A percentile compares a stretch with the other conserved stretches of the same genome.
phyloP scores from a whole-genome alignment of 768 basidiomycete genomes.

The Paxillus rubicundulus region DNA sequence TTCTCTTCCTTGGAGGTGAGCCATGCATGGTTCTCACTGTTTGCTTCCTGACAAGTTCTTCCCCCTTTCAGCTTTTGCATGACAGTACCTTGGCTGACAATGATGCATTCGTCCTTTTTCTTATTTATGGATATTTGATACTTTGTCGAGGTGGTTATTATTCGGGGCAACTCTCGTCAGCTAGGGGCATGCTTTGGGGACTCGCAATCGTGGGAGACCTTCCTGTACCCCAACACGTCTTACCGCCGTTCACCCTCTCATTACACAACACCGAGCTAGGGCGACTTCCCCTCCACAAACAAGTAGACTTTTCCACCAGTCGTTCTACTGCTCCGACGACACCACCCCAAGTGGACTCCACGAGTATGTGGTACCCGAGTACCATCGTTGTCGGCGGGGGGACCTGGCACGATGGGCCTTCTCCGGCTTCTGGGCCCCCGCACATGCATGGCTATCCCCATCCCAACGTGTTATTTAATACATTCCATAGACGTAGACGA shows the following conservation, averaged over 20 bases:
- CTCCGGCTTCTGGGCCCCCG: neutral
- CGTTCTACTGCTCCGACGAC: neutral
- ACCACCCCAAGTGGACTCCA: neutral
- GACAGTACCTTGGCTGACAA: too few species aligned
- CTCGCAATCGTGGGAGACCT: constrained; percentile 70
- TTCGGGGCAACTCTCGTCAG: constrained; percentile 49
- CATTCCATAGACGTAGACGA: constrained; percentile 24
- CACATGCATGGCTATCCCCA: constrained; percentile 1
- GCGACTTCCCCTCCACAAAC: constrained; percentile 45
- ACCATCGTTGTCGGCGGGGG: constrained; percentile 4
- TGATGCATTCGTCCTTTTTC: too few species aligned
- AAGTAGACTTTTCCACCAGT: constrained; percentile 14
- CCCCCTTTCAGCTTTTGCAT: too few species aligned
- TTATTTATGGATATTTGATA: neutral
- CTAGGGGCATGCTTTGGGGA: constrained; percentile 72
- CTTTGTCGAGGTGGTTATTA: constrained; percentile 42
- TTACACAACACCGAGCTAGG: constrained; percentile 59
- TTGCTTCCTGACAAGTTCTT: too few species aligned
- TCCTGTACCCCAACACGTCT: constrained; percentile 43
- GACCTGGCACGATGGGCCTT: neutral
- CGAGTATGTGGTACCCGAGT: constrained; percentile 24
- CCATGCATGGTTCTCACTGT: too few species aligned
- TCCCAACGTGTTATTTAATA: neutral
- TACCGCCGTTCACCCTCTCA: constrained; percentile 40
- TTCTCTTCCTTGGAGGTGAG: too few species aligned